Evolutionary conservation across 345 rosid genomes (phyloP).

Genomic region (Eucalyptus decipiens): DNA sequence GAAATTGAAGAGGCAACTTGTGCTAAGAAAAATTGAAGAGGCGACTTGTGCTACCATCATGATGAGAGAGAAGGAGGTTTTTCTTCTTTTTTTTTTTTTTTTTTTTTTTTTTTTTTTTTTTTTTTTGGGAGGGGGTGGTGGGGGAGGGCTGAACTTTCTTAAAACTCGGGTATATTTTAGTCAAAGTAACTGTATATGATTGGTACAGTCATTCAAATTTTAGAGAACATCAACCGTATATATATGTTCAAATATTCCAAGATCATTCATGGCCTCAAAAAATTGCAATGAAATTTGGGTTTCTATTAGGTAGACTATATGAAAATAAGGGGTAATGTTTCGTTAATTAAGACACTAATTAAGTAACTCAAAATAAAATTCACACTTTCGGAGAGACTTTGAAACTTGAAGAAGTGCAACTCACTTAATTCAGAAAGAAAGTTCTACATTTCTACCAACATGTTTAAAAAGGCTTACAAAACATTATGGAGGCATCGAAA

Average conservation of each 20-base stretch:
- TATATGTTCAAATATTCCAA: not conserved
- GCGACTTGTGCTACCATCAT: not conserved
- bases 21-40: not conserved
- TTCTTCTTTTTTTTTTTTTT: too few relatives aligned
- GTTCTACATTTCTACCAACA: not conserved
- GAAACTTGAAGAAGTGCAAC: not conserved
- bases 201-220: not conserved
- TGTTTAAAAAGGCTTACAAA: not conserved
- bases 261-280: not conserved
- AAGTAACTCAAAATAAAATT: not conserved
- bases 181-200: not conserved
- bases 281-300: not conserved
- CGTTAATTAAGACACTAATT: not conserved
- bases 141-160: not conserved
- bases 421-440: not conserved
- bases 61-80: not conserved
- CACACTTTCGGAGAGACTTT: not conserved
- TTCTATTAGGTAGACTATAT: not conserved
- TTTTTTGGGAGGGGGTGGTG: too few relatives aligned
- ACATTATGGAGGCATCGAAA: not conserved
- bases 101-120: too few relatives aligned
- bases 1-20: not conserved
- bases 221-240: not conserved
- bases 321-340: not conserved
- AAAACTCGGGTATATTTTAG: not conserved